Percentiles rank a stretch among this genome's conserved stretches.
phyloP scores from a whole-genome alignment of 139 green algal genomes.

The Dunaliella primolecta region DNA sequence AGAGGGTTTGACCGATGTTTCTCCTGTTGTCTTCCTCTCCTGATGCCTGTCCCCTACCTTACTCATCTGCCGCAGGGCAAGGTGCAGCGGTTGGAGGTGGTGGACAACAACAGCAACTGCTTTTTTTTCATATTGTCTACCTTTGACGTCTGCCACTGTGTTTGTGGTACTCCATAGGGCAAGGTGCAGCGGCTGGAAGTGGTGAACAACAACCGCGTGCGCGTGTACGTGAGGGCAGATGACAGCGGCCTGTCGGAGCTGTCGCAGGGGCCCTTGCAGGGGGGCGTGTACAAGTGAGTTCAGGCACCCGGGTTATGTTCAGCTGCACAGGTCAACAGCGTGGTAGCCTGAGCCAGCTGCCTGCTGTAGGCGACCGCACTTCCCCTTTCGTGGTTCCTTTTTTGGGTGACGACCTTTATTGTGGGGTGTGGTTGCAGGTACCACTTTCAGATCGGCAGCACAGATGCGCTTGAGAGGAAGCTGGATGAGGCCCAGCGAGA shows the following conservation, averaged over 20 bases:
- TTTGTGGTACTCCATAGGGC: constrained; percentile 37
- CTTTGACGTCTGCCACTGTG: no score
- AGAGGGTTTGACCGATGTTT: no score
- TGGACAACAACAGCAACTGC: no score
- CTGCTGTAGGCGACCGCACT: background rate
- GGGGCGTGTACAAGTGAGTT: constrained; percentile 24
- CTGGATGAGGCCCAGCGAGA: constrained; percentile 89
- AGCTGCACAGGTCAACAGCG: no score
- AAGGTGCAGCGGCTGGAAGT: constrained; percentile 89
- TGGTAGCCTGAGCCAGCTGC: no score
- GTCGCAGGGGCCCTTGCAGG: background rate
- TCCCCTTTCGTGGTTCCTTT: background rate
- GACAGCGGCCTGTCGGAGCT: background rate
- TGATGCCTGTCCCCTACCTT: background rate
- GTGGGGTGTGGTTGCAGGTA: no score
- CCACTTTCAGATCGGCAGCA: constrained; percentile 95
- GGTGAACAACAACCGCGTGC: constrained; percentile 86
- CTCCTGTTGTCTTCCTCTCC: no score
- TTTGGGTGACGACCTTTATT: no score
- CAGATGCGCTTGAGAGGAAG: constrained; percentile 95
- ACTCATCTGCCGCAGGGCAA: background rate
- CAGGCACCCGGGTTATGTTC: no score
- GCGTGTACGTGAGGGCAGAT: constrained; percentile 48
- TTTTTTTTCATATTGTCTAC: no score
- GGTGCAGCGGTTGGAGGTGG: background rate